These are phyloP conservation scores for Moesziomyces globuligerus DNA, from an alignment of 1,284 basidiomycete species.

Conservation along the genomic window DNA sequence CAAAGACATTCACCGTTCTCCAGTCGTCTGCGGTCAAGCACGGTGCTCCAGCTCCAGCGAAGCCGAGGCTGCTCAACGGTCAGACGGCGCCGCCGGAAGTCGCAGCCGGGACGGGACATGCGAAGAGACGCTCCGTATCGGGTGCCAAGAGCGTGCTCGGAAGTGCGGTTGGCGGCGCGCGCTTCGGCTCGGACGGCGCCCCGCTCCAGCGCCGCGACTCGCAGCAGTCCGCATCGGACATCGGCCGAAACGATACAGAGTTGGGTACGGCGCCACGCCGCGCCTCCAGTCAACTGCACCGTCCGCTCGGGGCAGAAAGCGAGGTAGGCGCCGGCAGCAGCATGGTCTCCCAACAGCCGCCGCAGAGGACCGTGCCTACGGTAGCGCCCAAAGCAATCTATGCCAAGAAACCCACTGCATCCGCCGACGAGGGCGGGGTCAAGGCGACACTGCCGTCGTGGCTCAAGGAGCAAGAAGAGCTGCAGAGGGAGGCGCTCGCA, in stretches of 20 bases:
- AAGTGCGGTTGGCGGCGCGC: no score
- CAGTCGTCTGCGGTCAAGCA: conserved; percentile 53
- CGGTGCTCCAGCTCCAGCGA: conserved; percentile 28
- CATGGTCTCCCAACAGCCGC: conserved; percentile 18
- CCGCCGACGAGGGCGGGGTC: conserved; percentile 22
- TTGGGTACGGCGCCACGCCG: conserved; percentile 17
- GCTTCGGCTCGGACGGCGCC: conserved; percentile 17
- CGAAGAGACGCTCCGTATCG: conserved; percentile 52
- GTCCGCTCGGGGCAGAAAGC: conserved; percentile 25
- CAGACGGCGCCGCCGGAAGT: conserved; percentile 53
- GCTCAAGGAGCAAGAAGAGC: conserved; percentile 65
- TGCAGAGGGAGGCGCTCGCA: conserved; percentile 54
- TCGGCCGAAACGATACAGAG: conserved; percentile 32
- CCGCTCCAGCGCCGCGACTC: conserved; percentile 39
- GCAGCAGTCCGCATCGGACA: conserved; percentile 34
- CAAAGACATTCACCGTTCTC: conserved; percentile 65
- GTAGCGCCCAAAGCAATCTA: conserved; percentile 61
- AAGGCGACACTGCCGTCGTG: conserved; percentile 60
- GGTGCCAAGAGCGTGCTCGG: conserved; percentile 43
- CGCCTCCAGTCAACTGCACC: conserved; percentile 33
- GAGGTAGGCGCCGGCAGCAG: conserved; percentile 31
- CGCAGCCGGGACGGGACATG: conserved; percentile 28
- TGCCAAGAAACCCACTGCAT: conserved; percentile 32
- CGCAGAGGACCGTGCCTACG: conserved; percentile 38
- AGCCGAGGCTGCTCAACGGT: conserved; percentile 56